Conservation (phyloP, 805 yeast species). For the Yamadazyma takamatsuzukensis region DNA sequence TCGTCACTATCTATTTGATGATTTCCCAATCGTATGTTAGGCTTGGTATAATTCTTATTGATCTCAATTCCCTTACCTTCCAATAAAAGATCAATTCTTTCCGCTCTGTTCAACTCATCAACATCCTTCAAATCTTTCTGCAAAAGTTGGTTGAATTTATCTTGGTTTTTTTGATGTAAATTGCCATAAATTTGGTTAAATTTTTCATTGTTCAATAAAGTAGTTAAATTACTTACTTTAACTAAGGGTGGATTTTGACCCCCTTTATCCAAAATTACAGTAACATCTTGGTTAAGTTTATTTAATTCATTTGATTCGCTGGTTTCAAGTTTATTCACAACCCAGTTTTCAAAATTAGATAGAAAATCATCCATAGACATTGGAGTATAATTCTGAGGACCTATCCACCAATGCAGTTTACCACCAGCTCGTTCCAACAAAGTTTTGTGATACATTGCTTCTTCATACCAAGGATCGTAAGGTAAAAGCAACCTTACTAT, state of each 20-base stretch:
- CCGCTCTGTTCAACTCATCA: slow-evolving; percentile 34
- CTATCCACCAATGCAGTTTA: slow-evolving; percentile 59
- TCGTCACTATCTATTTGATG: slow-evolving; percentile 35
- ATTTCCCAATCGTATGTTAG: slow-evolving; percentile 35
- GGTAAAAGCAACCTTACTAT: slow-evolving; percentile 44
- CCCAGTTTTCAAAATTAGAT: slow-evolving; percentile 17
- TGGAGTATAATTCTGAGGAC: slow-evolving; percentile 57
- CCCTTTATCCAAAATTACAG: slow-evolving; percentile 1
- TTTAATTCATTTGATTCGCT: background rate
- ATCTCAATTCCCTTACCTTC: slow-evolving; percentile 26
- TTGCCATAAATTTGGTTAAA: slow-evolving; percentile 28
- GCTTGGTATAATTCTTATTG: slow-evolving; percentile 30
- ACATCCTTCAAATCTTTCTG: slow-evolving; percentile 25
- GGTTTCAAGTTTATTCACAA: background rate
- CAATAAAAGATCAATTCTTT: slow-evolving; percentile 28
- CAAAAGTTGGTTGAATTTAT: slow-evolving; percentile 17
- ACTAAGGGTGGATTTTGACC: background rate
- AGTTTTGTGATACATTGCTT: slow-evolving; percentile 53
- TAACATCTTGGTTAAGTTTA: slow-evolving; percentile 2
- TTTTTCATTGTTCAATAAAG: slow-evolving; percentile 16
- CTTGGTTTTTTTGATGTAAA: slow-evolving; percentile 20
- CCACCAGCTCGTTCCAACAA: slow-evolving; percentile 48
- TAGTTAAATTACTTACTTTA: slow-evolving; percentile 3
- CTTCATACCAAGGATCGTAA: slow-evolving; percentile 70
- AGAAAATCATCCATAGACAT: slow-evolving; percentile 41